phyloP scores from a whole-genome alignment of 2,329 filamentous ascomycete genomes.

The Cordyceps cateniannulata region DNA sequence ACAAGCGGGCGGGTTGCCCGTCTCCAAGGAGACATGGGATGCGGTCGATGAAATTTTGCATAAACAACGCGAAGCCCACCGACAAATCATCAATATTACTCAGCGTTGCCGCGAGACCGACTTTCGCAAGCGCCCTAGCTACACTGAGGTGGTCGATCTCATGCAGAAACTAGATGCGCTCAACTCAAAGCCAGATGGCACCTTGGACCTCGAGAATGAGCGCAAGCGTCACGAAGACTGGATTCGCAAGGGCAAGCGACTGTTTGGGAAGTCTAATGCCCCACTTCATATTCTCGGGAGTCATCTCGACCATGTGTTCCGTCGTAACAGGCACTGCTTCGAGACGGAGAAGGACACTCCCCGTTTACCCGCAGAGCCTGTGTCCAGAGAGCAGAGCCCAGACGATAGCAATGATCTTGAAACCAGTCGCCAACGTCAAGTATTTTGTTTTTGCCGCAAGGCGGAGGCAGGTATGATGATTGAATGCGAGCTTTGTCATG shows the following conservation, averaged over 20 bases:
- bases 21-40: constrained; percentile 72
- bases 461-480: constrained; percentile 99
- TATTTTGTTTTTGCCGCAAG: constrained; percentile 94
- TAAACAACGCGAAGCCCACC: constrained; percentile 91
- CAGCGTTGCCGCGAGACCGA: constrained; percentile 70
- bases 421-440: constrained; percentile 62
- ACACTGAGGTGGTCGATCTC: constrained; percentile 82
- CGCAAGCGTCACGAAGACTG: constrained; percentile 95
- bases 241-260: constrained; percentile 97
- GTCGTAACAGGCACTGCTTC: constrained; percentile 86
- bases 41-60: constrained; percentile 87
- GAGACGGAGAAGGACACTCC: constrained; percentile 80
- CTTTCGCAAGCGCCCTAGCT: constrained; percentile 74
- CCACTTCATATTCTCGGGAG: constrained; percentile 91
- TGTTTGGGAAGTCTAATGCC: constrained; percentile 97
- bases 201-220: constrained; percentile 87
- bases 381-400: constrained; percentile 70
- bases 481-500: constrained; percentile 94
- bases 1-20: constrained; percentile 61
- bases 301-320: constrained; percentile 88
- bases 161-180: constrained; percentile 82
- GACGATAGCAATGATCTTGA: constrained; percentile 50
- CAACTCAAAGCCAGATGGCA: constrained; percentile 87
- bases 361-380: constrained; percentile 82
- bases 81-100: constrained; percentile 76